Evolutionary conservation across 495 filamentous ascomycete genomes (phyloP), one percentile per base, ranked within the genome.

Genomic region (Aspergillus haitiensis): DNA sequence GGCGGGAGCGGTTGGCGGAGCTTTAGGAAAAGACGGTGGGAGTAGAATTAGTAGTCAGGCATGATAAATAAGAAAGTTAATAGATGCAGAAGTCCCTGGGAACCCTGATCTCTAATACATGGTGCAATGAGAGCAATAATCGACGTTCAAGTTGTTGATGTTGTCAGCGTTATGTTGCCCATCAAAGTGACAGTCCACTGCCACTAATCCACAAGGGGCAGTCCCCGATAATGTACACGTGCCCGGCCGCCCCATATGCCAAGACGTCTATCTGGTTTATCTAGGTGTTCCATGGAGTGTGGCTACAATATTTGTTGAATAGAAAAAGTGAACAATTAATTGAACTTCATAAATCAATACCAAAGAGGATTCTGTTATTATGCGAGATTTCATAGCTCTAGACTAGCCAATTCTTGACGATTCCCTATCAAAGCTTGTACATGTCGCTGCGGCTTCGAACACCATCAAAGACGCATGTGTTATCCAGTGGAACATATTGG

Each of bases 401-500:
- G 11, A 10, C n/a, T 11, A 48, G 18, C 45, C n/a, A 16, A 48
- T 4, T 18, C 15, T 51, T 32, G 9, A n/a, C 48, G 10, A 51
- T 8, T 21, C 46, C 36, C n/a, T 46, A 55, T 72, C 63, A 78
- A 55, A 78, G 64, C 45, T 65, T 65, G 50, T 73, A 82, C 62
- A 95, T 88, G 69, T 87, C 86, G 56, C 82, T 88, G 72, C 85
- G 86, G 74, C 92, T 95, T 58, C 71, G 77, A 21, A 96, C 87
- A 47, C 94, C 94, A 77, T 98, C 92, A 69, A 95, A 97, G 55
- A 98, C 78, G 70, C 91, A 93, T 9, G 89, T 93, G 71, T 97
- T 94, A 67, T 97, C 92, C 55, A 96, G 84, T 15, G 94, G 94
- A 11, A 96, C 83, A 78, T 99, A 99, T 80, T 99, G 94, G 72